Base-by-base conservation (phyloP, 352 stramenopile genomes). In the Globisporangium solare region DNA sequence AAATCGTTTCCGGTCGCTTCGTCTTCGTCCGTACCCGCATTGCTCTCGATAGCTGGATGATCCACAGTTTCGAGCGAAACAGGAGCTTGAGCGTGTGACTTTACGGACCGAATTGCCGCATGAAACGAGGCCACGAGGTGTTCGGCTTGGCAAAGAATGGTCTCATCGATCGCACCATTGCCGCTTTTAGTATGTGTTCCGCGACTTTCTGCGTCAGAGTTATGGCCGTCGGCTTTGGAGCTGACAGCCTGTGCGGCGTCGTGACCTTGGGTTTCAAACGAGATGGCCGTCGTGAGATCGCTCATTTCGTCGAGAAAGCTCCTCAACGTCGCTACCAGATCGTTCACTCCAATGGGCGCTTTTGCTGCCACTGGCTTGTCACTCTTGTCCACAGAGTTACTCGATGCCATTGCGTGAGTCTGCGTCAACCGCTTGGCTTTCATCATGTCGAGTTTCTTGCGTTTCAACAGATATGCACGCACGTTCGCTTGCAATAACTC, bases 401-500 rank as follows among this genome's bases (percentile, higher is more conserved):
- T 17, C 13, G 22, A 27, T n/a, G 24, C 5, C 24, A 20, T 17
- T 42, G 12, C 43, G 46, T 20, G 5, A 13, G 5, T 14, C n/a
- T 48, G 21, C 37, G 51, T 17, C 5, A 43, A 40, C 11, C 50
- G 42, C 48, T 51, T 55, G 10, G 24, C 8, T 17, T 50, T 18
- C 18, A 32, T 51, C 5, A 13, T 39, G 7, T 51, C 22, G 20
- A 43, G 52, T 48, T 22, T 48, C 31, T 39, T 66, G 24, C 63
- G 73, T 65, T 82, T 79, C n/a, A 82, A 52, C 42, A 91, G 51
- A 41, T 85, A 90, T 11, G 76, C 63, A 2, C 76, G 80, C 1
- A 85, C 77, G 32, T 84, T 88, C 5, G 77, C 70, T 60, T 90
- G 80, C 22, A 90, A 70, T 41, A 87, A 47, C 42, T 87, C 68